These are phyloP conservation scores for Lumnitzera littorea DNA, from an alignment of 345 rosid genomes.

Conservation along the genomic window DNA sequence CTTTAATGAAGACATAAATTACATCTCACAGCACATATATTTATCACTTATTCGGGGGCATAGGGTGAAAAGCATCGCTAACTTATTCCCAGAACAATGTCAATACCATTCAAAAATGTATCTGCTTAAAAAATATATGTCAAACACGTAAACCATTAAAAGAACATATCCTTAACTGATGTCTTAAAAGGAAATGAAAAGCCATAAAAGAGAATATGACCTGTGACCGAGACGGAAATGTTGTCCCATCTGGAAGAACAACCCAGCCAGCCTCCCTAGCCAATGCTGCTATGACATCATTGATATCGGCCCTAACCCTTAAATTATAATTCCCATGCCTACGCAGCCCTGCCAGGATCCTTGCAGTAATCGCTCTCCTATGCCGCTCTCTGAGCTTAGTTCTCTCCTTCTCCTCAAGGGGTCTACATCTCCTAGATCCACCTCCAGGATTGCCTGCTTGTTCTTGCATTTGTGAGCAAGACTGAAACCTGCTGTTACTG, in stretches of 20 bases:
- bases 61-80: too few relatives aligned
- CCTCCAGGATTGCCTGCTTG: slow-evolving; percentile 71
- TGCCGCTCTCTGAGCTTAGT: slow-evolving; percentile 97
- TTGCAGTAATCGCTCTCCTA: slow-evolving; percentile 94
- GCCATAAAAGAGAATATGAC: slow-evolving; percentile 28
- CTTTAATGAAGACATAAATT: too few relatives aligned
- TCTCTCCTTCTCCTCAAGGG: slow-evolving; percentile 91
- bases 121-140: too few relatives aligned
- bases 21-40: too few relatives aligned
- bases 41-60: too few relatives aligned
- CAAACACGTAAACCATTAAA: background rate
- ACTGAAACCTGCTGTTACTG: slow-evolving; percentile 46
- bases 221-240: slow-evolving; percentile 94
- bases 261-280: slow-evolving; percentile 99
- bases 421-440: slow-evolving; percentile 76
- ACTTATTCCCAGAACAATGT: too few relatives aligned
- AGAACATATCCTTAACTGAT: background rate
- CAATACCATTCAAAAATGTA: too few relatives aligned
- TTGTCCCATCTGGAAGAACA: slow-evolving; percentile 99
- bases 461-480: slow-evolving; percentile 62
- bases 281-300: slow-evolving; percentile 96
- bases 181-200: background rate
- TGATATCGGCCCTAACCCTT: slow-evolving; percentile 97
- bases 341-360: slow-evolving; percentile 89
- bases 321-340: slow-evolving; percentile 98